A percentile compares a stretch with the other conserved stretches of the same genome.
Conservation (phyloP, 495 filamentous ascomycete genomes). For the Lasiosphaeris hirsuta region DNA sequence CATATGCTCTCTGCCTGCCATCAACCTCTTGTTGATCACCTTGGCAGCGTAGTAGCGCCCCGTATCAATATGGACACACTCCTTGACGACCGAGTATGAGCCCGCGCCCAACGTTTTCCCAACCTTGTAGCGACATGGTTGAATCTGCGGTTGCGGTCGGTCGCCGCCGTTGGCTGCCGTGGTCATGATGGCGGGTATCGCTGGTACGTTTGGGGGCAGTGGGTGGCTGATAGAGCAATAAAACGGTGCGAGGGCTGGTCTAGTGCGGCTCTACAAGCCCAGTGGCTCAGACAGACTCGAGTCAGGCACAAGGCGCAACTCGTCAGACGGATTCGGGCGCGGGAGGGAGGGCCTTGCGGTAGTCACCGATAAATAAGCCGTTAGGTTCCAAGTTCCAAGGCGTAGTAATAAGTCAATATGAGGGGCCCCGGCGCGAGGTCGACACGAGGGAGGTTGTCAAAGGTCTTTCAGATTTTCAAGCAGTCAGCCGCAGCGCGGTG, state of each 20-base stretch:
- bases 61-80: conserved; percentile 98
- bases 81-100: conserved; percentile 98
- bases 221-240: too few species aligned
- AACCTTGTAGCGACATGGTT: conserved; percentile 83
- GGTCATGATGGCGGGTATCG: conserved; percentile 27
- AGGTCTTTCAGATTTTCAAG: background rate
- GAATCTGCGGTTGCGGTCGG: conserved; percentile 42
- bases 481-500: conserved; percentile 4
- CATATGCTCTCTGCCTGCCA: conserved; percentile 98
- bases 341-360: too few species aligned
- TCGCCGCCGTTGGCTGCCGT: conserved; percentile 26
- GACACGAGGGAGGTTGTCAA: background rate
- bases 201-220: background rate
- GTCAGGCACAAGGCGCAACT: too few species aligned
- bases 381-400: too few species aligned
- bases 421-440: too few species aligned
- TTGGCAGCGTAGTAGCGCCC: conserved; percentile 98
- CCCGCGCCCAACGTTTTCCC: conserved; percentile 96
- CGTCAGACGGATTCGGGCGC: too few species aligned
- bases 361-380: too few species aligned
- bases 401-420: too few species aligned
- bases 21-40: conserved; percentile 97
- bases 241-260: too few species aligned
- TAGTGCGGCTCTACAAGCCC: too few species aligned
- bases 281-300: too few species aligned